Percentiles rank a stretch among this genome's conserved stretches.
Evolutionary conservation across 2,329 filamentous ascomycete species (phyloP).

Genomic region (Xylaria sp.): DNA sequence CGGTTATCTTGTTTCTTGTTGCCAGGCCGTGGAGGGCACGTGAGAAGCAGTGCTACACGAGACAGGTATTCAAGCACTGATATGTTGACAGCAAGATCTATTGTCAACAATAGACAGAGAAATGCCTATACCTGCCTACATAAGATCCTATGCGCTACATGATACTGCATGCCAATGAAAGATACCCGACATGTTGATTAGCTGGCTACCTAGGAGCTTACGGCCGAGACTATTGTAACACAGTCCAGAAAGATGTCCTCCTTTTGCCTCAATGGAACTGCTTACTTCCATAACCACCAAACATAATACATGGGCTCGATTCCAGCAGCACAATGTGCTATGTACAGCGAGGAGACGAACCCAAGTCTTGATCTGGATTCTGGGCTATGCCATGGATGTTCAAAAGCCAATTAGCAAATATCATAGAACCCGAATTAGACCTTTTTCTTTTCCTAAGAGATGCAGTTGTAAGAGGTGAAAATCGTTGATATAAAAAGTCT

Average conservation of each 20-base stretch:
- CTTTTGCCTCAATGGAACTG: neutral
- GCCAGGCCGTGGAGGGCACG: neutral
- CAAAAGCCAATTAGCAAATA: neutral
- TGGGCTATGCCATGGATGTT: too few relatives aligned
- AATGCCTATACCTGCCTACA: neutral
- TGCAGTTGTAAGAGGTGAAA: neutral
- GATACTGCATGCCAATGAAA: neutral
- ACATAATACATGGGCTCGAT: too few relatives aligned
- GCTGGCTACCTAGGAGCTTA: neutral
- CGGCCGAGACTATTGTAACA: neutral
- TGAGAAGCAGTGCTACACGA: neutral
- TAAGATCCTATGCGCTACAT: neutral
- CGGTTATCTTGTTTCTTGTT: neutral
- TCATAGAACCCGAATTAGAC: neutral
- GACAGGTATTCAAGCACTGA: conserved; percentile 9
- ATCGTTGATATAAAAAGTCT: too few relatives aligned
- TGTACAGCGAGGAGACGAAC: neutral
- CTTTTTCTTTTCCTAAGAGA: neutral
- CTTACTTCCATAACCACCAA: neutral
- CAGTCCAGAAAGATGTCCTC: neutral
- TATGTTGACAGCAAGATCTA: neutral
- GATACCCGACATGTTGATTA: neutral
- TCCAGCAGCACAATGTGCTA: neutral
- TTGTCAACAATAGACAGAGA: neutral
- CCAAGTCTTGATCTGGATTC: too few relatives aligned